A percentile compares a stretch with the other conserved stretches of the same genome.
Evolutionary conservation across 345 rosid genomes (phyloP).

Genomic region (Melaleuca alternifolia): DNA sequence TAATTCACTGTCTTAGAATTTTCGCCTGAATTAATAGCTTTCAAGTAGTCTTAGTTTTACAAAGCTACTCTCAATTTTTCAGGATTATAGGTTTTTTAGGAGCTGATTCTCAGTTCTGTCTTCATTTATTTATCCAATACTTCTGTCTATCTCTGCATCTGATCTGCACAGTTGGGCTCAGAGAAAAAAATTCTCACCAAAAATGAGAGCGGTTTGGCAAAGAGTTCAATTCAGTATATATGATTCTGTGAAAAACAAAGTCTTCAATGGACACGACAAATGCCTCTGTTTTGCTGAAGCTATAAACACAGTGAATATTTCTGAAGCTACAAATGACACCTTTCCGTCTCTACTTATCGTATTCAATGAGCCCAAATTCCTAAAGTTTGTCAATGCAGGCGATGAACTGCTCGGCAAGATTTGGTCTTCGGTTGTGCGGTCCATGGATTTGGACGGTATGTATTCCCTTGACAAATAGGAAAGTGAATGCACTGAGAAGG

Average conservation of each 20-base stretch:
- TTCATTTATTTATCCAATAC: neutral
- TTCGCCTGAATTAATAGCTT: neutral
- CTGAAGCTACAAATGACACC: neutral
- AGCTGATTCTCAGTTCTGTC: neutral
- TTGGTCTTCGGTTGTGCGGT: neutral
- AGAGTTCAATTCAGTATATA: neutral
- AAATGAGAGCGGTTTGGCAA: neutral
- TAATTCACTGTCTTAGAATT: no score
- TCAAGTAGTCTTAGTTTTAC: neutral
- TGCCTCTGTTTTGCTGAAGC: neutral
- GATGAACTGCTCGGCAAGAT: neutral
- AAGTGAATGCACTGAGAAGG: constrained; percentile 65
- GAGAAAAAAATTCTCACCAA: neutral
- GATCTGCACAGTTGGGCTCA: neutral
- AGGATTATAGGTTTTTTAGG: neutral
- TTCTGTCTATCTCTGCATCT: neutral
- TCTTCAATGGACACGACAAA: neutral
- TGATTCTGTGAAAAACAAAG: neutral
- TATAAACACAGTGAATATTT: neutral
- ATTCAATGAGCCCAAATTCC: neutral
- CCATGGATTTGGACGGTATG: constrained; percentile 63
- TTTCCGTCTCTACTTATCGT: neutral
- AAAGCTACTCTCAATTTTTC: neutral
- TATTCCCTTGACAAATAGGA: constrained; percentile 69
- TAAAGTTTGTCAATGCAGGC: neutral